Evolutionary conservation across 441 rosid genomes (phyloP).

Genomic region (Syzygium syzygioides): DNA sequence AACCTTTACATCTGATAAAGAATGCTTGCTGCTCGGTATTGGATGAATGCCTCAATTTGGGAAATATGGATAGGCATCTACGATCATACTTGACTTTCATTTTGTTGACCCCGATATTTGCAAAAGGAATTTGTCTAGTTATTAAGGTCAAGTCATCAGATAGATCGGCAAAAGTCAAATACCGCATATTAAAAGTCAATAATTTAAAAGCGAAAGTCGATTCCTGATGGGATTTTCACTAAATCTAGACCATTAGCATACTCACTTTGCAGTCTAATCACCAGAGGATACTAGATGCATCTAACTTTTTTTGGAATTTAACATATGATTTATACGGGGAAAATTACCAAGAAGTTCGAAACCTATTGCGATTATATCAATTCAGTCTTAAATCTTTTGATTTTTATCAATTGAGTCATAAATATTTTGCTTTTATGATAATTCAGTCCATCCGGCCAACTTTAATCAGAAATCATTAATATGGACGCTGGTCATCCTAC

Average conservation of each 20-base stretch:
- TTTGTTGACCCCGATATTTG: background rate
- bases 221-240: background rate
- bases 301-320: background rate
- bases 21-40: background rate
- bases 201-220: background rate
- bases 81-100: background rate
- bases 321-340: background rate
- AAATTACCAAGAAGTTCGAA: too few species aligned
- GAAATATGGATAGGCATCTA: background rate
- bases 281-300: background rate
- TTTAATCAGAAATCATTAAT: too few species aligned
- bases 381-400: too few species aligned
- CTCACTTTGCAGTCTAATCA: background rate
- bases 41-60: background rate
- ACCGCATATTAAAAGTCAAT: background rate
- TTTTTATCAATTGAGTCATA: too few species aligned
- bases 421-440: too few species aligned
- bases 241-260: background rate
- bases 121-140: background rate
- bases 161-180: background rate
- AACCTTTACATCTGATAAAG: background rate
- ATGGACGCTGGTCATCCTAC: accelerated
- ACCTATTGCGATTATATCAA: too few species aligned
- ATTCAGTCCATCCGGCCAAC: too few species aligned
- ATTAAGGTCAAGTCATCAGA: background rate